These are phyloP conservation scores for barrel medic (Medicago truncatula) DNA, from an alignment of 306 rosid species.

Conservation along the genomic window DNA sequence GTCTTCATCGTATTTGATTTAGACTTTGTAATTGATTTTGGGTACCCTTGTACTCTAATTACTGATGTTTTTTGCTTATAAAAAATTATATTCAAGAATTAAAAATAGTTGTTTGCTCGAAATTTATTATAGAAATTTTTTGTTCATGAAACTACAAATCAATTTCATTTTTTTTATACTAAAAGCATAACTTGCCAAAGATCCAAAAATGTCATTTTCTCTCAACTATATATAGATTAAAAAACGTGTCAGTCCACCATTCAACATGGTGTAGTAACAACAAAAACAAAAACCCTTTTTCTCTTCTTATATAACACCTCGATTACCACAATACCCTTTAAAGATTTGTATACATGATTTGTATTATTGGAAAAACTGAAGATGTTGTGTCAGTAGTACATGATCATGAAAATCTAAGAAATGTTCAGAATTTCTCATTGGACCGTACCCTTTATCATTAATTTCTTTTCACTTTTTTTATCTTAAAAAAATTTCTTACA, in stretches of 20 bases:
- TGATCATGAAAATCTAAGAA: conserved; percentile 31
- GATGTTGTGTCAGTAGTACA: conserved; percentile 25
- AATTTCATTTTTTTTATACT: no score
- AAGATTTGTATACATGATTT: not conserved
- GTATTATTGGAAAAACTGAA: conserved; percentile 21
- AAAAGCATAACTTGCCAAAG: not conserved
- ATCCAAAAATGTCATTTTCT: not conserved
- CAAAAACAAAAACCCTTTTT: no score
- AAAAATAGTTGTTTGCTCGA: no score
- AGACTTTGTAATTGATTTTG: no score
- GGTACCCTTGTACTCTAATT: no score
- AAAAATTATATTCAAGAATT: no score
- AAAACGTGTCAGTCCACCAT: not conserved
- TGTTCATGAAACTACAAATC: no score
- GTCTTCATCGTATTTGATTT: no score
- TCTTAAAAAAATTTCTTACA: conserved; percentile 3
- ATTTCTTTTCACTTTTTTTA: not conserved
- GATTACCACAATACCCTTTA: not conserved
- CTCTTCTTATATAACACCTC: not conserved
- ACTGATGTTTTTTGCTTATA: no score
- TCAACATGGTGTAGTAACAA: not conserved
- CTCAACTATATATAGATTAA: no score
- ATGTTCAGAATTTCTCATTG: conserved; percentile 48
- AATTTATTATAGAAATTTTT: no score
- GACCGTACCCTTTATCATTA: conserved; percentile 45